These are phyloP conservation scores for Peronospora belbahrii DNA, from an alignment of 352 stramenopile species.

Conservation along the genomic window DNA sequence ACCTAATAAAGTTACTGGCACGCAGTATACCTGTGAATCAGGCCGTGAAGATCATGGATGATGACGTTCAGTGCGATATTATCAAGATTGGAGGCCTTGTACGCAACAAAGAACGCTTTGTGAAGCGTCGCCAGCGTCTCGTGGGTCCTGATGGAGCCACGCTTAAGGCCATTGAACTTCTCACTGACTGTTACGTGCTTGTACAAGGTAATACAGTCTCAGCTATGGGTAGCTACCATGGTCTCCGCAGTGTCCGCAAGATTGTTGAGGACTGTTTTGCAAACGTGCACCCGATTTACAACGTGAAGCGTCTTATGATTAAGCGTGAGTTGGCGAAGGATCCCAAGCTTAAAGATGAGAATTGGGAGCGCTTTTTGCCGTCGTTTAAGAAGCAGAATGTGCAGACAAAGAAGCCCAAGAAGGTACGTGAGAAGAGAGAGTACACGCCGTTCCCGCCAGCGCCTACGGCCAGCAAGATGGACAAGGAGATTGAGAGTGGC, in stretches of 20 bases:
- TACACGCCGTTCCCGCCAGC: constrained; percentile 99
- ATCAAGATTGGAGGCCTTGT: constrained; percentile 99
- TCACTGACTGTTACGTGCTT: constrained; percentile 99
- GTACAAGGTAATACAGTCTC: constrained; percentile 98
- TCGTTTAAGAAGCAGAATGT: constrained; percentile 99
- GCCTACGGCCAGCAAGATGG: constrained; percentile 93
- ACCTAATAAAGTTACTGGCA: constrained; percentile 98
- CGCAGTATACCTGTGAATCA: constrained; percentile 94
- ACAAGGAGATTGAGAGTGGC: constrained; percentile 97
- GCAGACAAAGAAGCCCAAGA: constrained; percentile 91
- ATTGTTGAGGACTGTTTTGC: constrained; percentile 99
- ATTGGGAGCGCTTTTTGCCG: constrained; percentile 98
- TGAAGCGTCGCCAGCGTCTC: constrained; percentile 96
- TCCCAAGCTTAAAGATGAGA: constrained; percentile 92
- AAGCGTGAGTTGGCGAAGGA: constrained; percentile 99
- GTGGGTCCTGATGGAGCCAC: constrained; percentile 97
- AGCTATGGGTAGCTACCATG: constrained; percentile 82
- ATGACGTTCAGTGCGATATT: constrained; percentile 98
- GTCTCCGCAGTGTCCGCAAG: constrained; percentile 91
- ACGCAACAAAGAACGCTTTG: constrained; percentile 99
- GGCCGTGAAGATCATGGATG: constrained; percentile 95
- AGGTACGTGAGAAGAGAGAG: constrained; percentile 87
- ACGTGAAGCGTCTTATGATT: constrained; percentile 99
- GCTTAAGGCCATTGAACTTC: constrained; percentile 95
- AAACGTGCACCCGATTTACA: constrained; percentile 99